Conservation (phyloP, 139 green algal species). For the Pseudopediastrum boryanum region DNA sequence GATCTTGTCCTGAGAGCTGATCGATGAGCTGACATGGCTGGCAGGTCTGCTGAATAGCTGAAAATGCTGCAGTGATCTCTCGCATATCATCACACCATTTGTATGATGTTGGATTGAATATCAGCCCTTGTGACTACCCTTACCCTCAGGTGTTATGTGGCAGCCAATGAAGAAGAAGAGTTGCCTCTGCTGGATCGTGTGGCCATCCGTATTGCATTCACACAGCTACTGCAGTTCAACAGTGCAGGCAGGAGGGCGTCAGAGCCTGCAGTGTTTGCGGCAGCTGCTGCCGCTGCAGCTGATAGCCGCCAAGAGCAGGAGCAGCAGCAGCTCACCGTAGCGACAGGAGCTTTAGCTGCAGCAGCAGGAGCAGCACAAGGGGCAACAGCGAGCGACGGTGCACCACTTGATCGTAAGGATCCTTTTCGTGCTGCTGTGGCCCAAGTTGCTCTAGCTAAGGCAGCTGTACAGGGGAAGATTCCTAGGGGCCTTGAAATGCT, state of each 20-base stretch:
- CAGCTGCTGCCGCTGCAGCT: not conserved
- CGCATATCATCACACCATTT: too few species aligned
- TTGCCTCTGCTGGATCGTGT: conserved; percentile 14
- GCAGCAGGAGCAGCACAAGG: not conserved
- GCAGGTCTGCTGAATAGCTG: too few species aligned
- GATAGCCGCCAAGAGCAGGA: not conserved
- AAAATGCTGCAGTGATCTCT: too few species aligned
- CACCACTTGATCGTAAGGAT: too few species aligned
- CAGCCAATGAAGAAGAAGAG: conserved; percentile 27
- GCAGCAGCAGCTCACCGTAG: not conserved
- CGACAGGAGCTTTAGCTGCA: not conserved
- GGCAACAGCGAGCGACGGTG: not conserved
- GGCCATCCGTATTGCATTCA: conserved; percentile 38
- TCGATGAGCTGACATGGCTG: too few species aligned
- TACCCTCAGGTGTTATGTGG: conserved; percentile 16
- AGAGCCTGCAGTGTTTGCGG: conserved; percentile 2
- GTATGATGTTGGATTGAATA: too few species aligned
- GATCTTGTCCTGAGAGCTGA: too few species aligned
- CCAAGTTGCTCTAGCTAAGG: too few species aligned
- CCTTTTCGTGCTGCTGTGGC: too few species aligned
- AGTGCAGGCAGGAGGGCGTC: conserved; percentile 4
- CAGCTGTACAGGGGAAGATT: too few species aligned
- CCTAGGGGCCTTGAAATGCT: too few species aligned
- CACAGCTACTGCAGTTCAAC: conserved; percentile 36
- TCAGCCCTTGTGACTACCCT: too few species aligned